Evolutionary conservation across 345 rosid species (phyloP).

Genomic region (Balakata baccata): DNA sequence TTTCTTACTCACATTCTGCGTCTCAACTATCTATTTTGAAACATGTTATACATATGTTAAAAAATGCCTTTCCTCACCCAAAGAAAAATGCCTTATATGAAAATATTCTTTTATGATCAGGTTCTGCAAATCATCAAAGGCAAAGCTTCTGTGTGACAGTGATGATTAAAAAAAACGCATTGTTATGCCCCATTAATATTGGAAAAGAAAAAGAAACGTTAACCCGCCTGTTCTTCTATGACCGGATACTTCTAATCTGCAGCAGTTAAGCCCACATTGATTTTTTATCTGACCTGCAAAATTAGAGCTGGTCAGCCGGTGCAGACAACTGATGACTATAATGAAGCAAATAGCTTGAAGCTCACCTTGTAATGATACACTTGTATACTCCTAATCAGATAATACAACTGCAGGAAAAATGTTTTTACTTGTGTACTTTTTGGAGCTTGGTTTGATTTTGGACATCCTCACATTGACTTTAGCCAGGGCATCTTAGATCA

Average conservation of each 20-base stretch:
- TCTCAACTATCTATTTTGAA: too few relatives aligned
- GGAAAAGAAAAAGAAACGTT: too few relatives aligned
- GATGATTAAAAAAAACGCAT: too few relatives aligned
- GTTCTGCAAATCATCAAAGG: too few relatives aligned
- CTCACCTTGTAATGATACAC: constrained; percentile 6
- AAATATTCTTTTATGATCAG: too few relatives aligned
- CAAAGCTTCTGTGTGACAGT: too few relatives aligned
- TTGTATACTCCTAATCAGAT: background rate
- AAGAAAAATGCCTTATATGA: too few relatives aligned
- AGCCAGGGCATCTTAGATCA: too few relatives aligned
- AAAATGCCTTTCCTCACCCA: too few relatives aligned
- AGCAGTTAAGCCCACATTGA: background rate
- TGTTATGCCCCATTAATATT: too few relatives aligned
- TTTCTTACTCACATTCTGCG: too few relatives aligned
- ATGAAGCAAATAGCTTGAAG: background rate
- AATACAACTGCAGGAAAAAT: background rate
- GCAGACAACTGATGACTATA: background rate
- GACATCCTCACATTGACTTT: background rate
- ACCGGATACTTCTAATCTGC: background rate
- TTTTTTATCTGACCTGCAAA: background rate
- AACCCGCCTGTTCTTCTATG: background rate
- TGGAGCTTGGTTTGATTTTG: background rate
- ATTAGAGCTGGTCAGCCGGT: background rate
- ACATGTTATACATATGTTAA: too few relatives aligned
- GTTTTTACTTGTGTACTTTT: background rate